A percentile compares a stretch with the other conserved stretches of the same genome.
Conservation (phyloP, 2,329 filamentous ascomycete genomes). For the Ophiostoma sp. region DNA sequence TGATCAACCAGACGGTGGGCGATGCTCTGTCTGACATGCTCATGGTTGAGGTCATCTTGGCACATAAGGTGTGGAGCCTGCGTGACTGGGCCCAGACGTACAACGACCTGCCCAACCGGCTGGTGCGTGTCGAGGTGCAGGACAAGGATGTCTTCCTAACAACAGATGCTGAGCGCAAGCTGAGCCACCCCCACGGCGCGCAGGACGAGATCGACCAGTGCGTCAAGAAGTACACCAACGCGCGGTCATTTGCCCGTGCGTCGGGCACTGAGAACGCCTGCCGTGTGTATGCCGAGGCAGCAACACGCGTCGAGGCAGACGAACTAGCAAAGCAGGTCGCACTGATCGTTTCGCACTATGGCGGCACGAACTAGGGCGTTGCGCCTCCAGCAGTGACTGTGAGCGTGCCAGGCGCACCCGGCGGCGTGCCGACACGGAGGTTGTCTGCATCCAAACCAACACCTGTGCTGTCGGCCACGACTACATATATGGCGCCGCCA, state of each 20-base stretch:
- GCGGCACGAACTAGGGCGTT: constrained; percentile 28
- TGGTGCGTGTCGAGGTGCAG: constrained; percentile 85
- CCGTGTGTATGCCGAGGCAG: constrained; percentile 91
- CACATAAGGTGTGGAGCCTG: constrained; percentile 86
- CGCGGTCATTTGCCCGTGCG: constrained; percentile 83
- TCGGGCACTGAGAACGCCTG: constrained; percentile 95
- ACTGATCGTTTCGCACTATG: constrained; percentile 62
- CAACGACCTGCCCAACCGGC: constrained; percentile 85
- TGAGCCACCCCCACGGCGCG: constrained; percentile 70
- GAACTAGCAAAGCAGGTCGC: constrained; percentile 82
- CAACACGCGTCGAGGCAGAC: constrained; percentile 81
- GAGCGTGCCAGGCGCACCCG: background rate
- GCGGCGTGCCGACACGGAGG: background rate
- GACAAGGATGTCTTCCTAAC: constrained; percentile 87
- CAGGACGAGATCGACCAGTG: constrained; percentile 82
- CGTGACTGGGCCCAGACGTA: constrained; percentile 92
- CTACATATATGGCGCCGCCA: background rate
- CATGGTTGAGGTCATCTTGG: constrained; percentile 90
- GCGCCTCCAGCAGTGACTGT: background rate
- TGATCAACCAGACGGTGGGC: constrained; percentile 97
- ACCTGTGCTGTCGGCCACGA: background rate
- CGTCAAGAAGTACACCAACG: constrained; percentile 86
- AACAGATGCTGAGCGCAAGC: constrained; percentile 83
- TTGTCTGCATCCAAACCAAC: background rate
- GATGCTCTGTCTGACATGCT: constrained; percentile 95